A percentile compares a stretch with the other conserved stretches of the same genome.
Evolutionary conservation across 1,284 basidiomycete genomes (phyloP).

Genomic region (Naganishia cerealis): DNA sequence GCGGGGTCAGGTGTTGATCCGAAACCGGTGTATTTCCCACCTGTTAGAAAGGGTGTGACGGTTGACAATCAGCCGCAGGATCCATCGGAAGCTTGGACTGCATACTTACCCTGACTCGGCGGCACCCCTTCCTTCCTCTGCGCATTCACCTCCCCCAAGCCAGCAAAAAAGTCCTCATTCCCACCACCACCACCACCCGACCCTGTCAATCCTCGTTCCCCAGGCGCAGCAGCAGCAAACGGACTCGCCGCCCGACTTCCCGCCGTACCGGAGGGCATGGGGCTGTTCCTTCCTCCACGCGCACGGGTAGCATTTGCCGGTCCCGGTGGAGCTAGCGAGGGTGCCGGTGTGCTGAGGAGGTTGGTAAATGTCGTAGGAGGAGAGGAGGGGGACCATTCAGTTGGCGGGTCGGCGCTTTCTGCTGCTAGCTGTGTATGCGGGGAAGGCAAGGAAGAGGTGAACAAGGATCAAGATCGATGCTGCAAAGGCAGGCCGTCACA

Average conservation of each 20-base stretch:
- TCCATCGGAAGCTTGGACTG: neutral
- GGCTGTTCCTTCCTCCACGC: constrained; percentile 16
- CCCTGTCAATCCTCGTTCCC: constrained; percentile 22
- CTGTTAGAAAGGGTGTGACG: constrained; percentile 5
- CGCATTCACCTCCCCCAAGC: constrained; percentile 50
- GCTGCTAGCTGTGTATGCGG: constrained; percentile 43
- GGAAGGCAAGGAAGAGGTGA: constrained; percentile 6
- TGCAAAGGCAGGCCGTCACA: too few species aligned
- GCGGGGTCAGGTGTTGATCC: constrained; percentile 45
- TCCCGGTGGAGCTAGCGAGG: constrained; percentile 4
- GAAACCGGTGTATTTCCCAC: constrained; percentile 53
- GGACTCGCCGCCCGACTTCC: constrained; percentile 34
- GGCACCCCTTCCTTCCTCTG: constrained; percentile 49
- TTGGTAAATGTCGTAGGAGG: constrained; percentile 44
- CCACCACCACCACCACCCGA: constrained; percentile 28
- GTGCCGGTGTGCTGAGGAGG: constrained; percentile 6
- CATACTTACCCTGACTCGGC: constrained; percentile 47
- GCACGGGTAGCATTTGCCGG: constrained; percentile 17
- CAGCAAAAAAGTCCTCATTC: constrained; percentile 54
- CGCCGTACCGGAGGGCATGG: constrained; percentile 28
- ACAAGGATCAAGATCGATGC: neutral
- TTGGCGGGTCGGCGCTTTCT: constrained; percentile 47
- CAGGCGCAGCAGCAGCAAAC: constrained; percentile 9
- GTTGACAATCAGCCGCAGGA: neutral
- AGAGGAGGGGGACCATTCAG: constrained; percentile 47